Evolutionary conservation across 345 rosid genomes (phyloP), one percentile per base, ranked within the genome.

Genomic region (Hirschfeldia incana): DNA sequence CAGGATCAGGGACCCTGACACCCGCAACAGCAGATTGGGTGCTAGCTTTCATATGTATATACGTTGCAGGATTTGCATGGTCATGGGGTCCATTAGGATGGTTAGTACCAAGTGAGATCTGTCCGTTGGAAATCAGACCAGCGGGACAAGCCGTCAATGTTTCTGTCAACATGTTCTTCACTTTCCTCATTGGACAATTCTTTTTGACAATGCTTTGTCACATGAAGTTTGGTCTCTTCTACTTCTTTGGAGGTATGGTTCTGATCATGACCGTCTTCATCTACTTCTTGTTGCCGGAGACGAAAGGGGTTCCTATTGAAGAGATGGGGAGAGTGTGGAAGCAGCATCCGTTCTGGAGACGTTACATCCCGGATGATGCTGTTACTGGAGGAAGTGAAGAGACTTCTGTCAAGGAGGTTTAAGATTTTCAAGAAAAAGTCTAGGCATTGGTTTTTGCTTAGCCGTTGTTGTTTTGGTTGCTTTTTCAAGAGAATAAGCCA

Each of bases 131-230:
- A 51, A 68, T 83, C 73, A 80, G 85, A 61, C 82, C 85, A 51
- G 85, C 83, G 30, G 83, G 81, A 59, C 83, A 79, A 76, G 73
- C 83, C 46, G 69, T 79, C 69, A 79, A 79, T 17, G 85, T 83
- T 7, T 79, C 81, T n/a, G 83, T 69, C 67, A 85, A 85, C 78
- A 85, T 83, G 85, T 76, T 85, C 65, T 83, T 83, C 85, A 85
- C 86, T 29, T 85, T 85, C 53, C 15, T 79, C 4, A 81, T 85
- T 10, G 86, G 77, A 21, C 88, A 83, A 42, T 76, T 76, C 64
- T 85, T 85, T 53, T 80, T 85, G 4, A 68, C 82, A 1, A 78
- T 85, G 86, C 88, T 83, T 36, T 83, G 88, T 82, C 83, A 76
- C 75, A 70, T 85, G 86, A 81, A 83, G 78, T 85, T 85, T 33